Evolutionary conservation across 495 filamentous ascomycete species (phyloP).

Genomic region (Hypomontagnella submonticulosa): DNA sequence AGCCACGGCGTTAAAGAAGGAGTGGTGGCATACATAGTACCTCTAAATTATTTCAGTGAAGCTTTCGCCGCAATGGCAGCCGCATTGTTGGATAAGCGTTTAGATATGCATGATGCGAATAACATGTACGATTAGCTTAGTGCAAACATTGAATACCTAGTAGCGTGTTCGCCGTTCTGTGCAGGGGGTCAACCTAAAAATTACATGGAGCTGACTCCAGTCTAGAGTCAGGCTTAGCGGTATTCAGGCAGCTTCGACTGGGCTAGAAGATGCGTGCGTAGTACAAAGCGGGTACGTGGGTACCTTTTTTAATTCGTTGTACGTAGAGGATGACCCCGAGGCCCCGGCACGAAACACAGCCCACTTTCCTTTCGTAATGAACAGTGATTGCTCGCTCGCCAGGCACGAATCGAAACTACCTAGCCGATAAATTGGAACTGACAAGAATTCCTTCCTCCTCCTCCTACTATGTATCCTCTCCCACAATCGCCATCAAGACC

Average conservation of each 20-base stretch:
- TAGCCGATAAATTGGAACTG: conserved; percentile 37
- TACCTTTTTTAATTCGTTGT: conserved; percentile 1
- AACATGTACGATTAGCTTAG: conserved; percentile 10
- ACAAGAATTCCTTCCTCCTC: conserved; percentile 15
- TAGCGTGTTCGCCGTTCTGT: background rate
- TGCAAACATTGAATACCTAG: too few relatives aligned
- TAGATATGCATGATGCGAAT: conserved; percentile 11
- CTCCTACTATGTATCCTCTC: conserved; percentile 17
- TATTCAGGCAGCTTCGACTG: too few relatives aligned
- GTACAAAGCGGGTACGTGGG: conserved; percentile 1
- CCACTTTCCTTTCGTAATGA: conserved; percentile 45
- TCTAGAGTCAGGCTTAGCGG: background rate
- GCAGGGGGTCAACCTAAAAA: background rate
- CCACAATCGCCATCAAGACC: conserved; percentile 9
- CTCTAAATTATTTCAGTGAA: conserved; percentile 28
- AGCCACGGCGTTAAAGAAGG: conserved; percentile 3
- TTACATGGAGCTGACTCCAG: background rate
- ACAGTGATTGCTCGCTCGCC: conserved; percentile 28
- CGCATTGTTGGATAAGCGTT: conserved; percentile 7
- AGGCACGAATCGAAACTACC: conserved; percentile 44
- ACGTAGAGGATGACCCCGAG: conserved; percentile 29
- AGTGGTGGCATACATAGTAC: background rate
- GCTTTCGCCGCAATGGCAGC: conserved; percentile 29
- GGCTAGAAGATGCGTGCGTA: background rate
- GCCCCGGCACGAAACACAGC: conserved; percentile 38